Evolutionary conservation across 768 basidiomycete species (phyloP).

Genomic region (Suillus brevipes): DNA sequence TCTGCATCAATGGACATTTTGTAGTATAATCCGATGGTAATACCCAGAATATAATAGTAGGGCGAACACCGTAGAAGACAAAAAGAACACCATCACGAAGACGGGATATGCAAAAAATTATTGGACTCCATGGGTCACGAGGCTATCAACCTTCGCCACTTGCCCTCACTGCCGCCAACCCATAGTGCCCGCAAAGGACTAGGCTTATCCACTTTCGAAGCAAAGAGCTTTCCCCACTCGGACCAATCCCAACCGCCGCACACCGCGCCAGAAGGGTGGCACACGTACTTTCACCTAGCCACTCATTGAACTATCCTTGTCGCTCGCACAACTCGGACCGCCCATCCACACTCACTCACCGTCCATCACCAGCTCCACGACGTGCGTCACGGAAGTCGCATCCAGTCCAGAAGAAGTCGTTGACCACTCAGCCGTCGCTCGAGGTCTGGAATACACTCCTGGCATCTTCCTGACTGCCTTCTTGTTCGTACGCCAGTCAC

Average conservation of each 20-base stretch:
- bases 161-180: conserved; percentile 21
- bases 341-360: conserved; percentile 20
- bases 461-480: conserved; percentile 24
- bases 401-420: conserved; percentile 3
- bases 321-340: conserved; percentile 35
- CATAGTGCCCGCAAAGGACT: conserved; percentile 19
- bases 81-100: conserved; percentile 23
- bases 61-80: not conserved
- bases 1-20: not conserved
- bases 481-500: conserved; percentile 37
- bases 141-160: conserved; percentile 31
- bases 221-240: conserved; percentile 40
- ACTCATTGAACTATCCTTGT: conserved; percentile 35
- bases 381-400: conserved; percentile 8
- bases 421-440: conserved; percentile 28
- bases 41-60: not conserved
- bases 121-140: conserved; percentile 28
- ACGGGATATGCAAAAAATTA: conserved; percentile 33
- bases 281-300: conserved; percentile 34
- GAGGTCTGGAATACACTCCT: conserved; percentile 24
- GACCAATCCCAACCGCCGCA: conserved; percentile 20
- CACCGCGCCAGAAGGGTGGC: conserved; percentile 27
- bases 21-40: not conserved
- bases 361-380: conserved; percentile 23
- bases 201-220: conserved; percentile 43